These are phyloP conservation scores for Coemansia sp. DNA, from an alignment of 192 early-diverging fungal genomes.

Conservation along the genomic window DNA sequence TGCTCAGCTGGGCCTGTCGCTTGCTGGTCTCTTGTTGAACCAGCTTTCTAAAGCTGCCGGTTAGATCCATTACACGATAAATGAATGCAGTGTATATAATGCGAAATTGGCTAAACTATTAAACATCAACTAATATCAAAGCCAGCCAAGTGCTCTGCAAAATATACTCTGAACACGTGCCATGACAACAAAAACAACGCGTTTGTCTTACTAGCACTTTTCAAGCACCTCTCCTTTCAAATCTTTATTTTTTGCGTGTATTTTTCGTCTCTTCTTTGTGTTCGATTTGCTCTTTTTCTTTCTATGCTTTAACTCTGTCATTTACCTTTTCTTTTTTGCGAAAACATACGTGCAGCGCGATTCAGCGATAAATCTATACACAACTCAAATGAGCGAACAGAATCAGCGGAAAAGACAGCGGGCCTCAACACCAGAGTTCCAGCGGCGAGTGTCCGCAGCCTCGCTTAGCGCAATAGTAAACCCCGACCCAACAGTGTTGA, in stretches of 20 bases:
- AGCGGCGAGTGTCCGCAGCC: conserved; percentile 46
- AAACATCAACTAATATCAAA: no score
- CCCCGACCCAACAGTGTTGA: conserved; percentile 30
- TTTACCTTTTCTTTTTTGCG: not conserved
- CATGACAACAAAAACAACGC: not conserved
- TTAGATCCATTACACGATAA: conserved; percentile 2
- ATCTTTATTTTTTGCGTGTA: not conserved
- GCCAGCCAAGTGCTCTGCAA: not conserved
- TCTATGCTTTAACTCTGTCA: not conserved
- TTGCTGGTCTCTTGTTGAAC: conserved; percentile 8
- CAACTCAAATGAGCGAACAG: conserved; percentile 16
- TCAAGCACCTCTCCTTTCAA: not conserved
- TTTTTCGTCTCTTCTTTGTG: not conserved
- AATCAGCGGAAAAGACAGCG: conserved; percentile 43
- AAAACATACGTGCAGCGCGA: no score
- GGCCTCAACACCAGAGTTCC: conserved; percentile 28
- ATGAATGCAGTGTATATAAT: not conserved
- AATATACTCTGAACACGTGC: not conserved
- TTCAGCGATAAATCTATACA: no score
- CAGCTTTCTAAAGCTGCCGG: conserved; percentile 6
- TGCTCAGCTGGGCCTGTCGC: not conserved
- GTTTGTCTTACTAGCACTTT: not conserved
- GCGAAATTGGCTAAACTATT: no score
- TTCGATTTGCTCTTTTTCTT: not conserved
- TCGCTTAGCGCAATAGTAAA: conserved; percentile 48